These are phyloP conservation scores for Coemansia furcata DNA, from an alignment of 192 early-diverging fungal species.

Conservation along the genomic window DNA sequence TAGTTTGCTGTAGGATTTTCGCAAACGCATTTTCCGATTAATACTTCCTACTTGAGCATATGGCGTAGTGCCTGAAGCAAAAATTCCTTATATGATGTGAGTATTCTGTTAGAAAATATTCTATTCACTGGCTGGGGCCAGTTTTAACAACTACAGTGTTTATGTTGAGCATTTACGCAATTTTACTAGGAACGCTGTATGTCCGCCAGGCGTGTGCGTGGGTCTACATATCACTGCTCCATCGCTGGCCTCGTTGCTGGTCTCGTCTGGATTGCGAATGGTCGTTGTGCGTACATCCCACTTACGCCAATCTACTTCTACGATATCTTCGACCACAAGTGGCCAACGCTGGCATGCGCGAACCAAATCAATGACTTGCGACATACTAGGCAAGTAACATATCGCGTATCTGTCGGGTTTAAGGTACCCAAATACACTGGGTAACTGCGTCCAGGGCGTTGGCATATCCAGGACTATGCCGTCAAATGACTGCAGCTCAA, in stretches of 20 bases:
- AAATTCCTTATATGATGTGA: too few species aligned
- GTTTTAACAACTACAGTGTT: constrained; percentile 1
- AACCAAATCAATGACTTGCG: constrained; percentile 46
- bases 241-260: constrained; percentile 10
- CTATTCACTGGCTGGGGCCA: not conserved
- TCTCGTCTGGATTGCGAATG: constrained; percentile 16
- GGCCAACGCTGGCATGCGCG: constrained; percentile 16
- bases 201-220: constrained; percentile 49
- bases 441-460: constrained; percentile 44
- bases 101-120: too few species aligned
- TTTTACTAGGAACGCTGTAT: constrained; percentile 58
- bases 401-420: constrained; percentile 32
- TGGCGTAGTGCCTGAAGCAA: too few species aligned
- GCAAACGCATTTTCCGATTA: too few species aligned
- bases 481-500: constrained; percentile 14
- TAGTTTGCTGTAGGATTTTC: too few species aligned
- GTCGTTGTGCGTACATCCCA: constrained; percentile 41
- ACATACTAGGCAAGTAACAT: constrained; percentile 48
- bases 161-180: constrained; percentile 36
- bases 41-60: too few species aligned
- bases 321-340: constrained; percentile 35
- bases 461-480: constrained; percentile 46
- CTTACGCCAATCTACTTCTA: constrained; percentile 41
- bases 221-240: constrained; percentile 55
- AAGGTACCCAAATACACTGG: constrained; percentile 15